Evolutionary conservation across 495 filamentous ascomycete genomes (phyloP), one percentile per base, ranked within the genome.

Genomic region (Penicillium bovifimosum): DNA sequence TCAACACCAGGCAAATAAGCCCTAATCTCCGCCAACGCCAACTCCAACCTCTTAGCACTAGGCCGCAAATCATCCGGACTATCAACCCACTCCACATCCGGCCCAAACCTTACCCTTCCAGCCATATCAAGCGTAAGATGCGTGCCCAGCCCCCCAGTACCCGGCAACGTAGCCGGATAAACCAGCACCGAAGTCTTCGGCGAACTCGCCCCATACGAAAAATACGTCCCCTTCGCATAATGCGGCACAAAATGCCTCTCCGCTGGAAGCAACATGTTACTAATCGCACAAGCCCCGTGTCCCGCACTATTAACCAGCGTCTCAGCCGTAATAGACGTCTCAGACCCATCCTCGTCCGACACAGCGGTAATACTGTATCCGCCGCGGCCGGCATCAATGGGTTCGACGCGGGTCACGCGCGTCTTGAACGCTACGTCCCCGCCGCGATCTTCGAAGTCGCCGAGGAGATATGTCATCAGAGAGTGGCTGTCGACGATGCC

Each of bases 211-310:
- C 77, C 67, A 71, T 96, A 96, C 29, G 87, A 89, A 73, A 92
- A 96, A 73, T 98, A 98, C 9, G 89, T 91, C 0, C 93, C 93
- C 72, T 97, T 98, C 26, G 92, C 93, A 70, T 87, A 98, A 68
- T 80, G 86, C 3, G 88, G 79, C 10, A 68, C 79, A 13, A 73
- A 66, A 44, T 83, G 82, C 0, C 80, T 71, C 5, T 69, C 71
- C 0, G 60, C 26, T 0, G 88, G 87, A 0, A 92, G 77, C 26
- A 98, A 79, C 75, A 89, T 82, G 69, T 98, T 98, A 50, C 84
- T 86, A 18, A 97, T 75, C 9, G 63, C 68, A 35, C 87, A 86
- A 9, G 93, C 89, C 39, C 76, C 80, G 14, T 95, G 80, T 0
- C 93, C 93, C 0, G 91, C 92, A 8, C 86, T 84, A 71, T 97